Evolutionary conservation across 345 rosid genomes (phyloP), one percentile per base, ranked within the genome.

Genomic region (Atalantia buxifolia): DNA sequence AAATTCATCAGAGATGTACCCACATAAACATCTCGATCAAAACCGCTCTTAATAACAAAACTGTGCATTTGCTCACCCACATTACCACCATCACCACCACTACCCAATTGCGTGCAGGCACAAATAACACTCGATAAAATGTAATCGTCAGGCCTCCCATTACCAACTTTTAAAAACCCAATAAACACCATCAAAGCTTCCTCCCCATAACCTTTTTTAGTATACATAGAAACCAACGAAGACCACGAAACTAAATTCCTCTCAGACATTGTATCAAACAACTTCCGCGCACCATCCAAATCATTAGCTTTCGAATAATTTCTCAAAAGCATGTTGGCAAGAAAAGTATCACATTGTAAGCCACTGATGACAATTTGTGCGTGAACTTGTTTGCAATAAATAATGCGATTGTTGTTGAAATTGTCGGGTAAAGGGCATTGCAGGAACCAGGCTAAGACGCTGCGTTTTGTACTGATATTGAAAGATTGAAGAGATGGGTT

Each of bases 181-280:
- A 85, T 50, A 81, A 92, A 93, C 59, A 82, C 60, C 13, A 48
- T 0, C 75, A 92, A 79, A 27, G 90, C 88, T 36, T 93, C 90
- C 21, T 81, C 82, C 6, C 77, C 64, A 74, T 71, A 84, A 7
- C 90, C 88, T 71, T 83, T 83, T 72, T 81, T 82, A 69, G 86
- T 69, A 75, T 87, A 88, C 89, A 87, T 87, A 45, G 94, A 93
- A 84, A 90, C 86, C 87, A 87, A 82, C 0, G 94, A 87, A 72
- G 98, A 93, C 94, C 98, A 93, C 69, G 90, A 84, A 82, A 90
- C 77, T 76, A 88, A 84, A 78, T 89, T 91, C 85, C 89, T 91
- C 1, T 86, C 85, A 14, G 86, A 40, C 88, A 90, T 89, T 86
- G 31, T 83, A 62, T 87, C 92, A 74, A 93, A 90, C 90, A 93